These are phyloP conservation scores for Gymnopus androsaceus DNA, from an alignment of 1,284 basidiomycete species.

Conservation along the genomic window DNA sequence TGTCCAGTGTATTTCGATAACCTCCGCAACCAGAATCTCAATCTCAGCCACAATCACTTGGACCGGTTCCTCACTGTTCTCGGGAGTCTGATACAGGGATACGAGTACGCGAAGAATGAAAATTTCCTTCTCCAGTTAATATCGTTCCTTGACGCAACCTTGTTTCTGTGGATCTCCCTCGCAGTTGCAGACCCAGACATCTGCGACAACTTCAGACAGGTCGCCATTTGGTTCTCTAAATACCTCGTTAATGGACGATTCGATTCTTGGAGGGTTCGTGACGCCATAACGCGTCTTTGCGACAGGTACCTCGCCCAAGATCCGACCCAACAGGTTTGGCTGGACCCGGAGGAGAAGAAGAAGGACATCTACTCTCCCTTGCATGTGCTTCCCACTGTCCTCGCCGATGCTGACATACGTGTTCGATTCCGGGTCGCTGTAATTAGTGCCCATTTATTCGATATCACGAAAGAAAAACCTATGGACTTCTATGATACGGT, in stretches of 20 bases:
- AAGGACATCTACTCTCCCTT: slow-evolving; percentile 52
- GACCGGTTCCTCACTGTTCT: slow-evolving; percentile 58
- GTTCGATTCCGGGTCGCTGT: slow-evolving; percentile 80
- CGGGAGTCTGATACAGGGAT: slow-evolving; percentile 52
- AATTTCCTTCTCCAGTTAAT: slow-evolving; percentile 56
- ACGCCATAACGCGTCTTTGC: slow-evolving; percentile 66
- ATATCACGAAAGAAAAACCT: slow-evolving; percentile 37
- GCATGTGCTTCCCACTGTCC: slow-evolving; percentile 52
- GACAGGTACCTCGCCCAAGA: slow-evolving; percentile 66
- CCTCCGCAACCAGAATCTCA: slow-evolving; percentile 55
- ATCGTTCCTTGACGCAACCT: slow-evolving; percentile 67
- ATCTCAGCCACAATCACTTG: slow-evolving; percentile 52
- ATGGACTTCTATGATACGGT: slow-evolving; percentile 48
- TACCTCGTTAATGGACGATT: slow-evolving; percentile 47
- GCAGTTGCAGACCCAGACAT: slow-evolving; percentile 39
- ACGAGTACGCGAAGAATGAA: slow-evolving; percentile 61
- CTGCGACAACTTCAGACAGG: slow-evolving; percentile 43
- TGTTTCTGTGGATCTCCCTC: slow-evolving; percentile 60
- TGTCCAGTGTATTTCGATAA: slow-evolving; percentile 59
- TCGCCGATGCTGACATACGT: slow-evolving; percentile 78
- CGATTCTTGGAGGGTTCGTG: slow-evolving; percentile 69
- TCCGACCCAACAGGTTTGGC: slow-evolving; percentile 57
- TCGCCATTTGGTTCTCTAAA: slow-evolving; percentile 58
- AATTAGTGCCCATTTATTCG: slow-evolving; percentile 63
- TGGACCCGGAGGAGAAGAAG: slow-evolving; percentile 23